A percentile compares a stretch with the other conserved stretches of the same genome.
phyloP scores from a whole-genome alignment of 2,329 filamentous ascomycete species.

The Kalmusia sp. region DNA sequence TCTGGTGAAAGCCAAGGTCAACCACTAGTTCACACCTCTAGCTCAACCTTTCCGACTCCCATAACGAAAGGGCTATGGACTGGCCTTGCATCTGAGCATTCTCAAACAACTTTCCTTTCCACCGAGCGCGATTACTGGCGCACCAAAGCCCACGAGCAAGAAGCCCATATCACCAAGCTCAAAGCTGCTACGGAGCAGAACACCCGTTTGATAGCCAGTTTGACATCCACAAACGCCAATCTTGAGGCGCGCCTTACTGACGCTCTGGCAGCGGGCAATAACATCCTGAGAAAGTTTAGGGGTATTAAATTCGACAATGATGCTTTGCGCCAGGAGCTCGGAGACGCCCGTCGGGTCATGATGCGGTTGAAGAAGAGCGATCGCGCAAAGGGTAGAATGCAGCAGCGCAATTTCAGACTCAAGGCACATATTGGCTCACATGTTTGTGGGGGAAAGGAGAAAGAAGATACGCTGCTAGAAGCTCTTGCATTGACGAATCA shows the following conservation, averaged over 20 bases:
- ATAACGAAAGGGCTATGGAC: too few species aligned
- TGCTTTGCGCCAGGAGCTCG: slow-evolving; percentile 10
- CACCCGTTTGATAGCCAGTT: neutral
- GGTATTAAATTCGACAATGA: too few species aligned
- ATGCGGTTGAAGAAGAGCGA: slow-evolving; percentile 21
- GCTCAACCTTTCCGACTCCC: too few species aligned
- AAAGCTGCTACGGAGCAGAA: neutral
- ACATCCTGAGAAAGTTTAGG: neutral
- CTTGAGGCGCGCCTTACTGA: neutral
- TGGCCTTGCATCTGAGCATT: too few species aligned
- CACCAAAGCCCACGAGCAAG: too few species aligned
- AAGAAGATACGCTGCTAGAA: slow-evolving; percentile 15
- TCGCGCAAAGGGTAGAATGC: slow-evolving; percentile 22
- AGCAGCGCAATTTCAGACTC: slow-evolving; percentile 22
- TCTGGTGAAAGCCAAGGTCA: too few species aligned
- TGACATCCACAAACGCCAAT: neutral
- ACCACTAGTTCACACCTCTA: too few species aligned
- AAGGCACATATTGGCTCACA: slow-evolving; percentile 16
- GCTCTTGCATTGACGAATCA: slow-evolving; percentile 19
- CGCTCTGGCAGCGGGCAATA: neutral
- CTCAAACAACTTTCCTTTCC: too few species aligned
- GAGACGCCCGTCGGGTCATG: slow-evolving; percentile 10
- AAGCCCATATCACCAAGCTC: too few species aligned
- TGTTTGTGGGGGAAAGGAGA: neutral
- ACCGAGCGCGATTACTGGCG: too few species aligned